A percentile compares a stretch with the other conserved stretches of the same genome.
phyloP scores from a whole-genome alignment of 192 early-diverging fungal species.

The Coemansia reversa region DNA sequence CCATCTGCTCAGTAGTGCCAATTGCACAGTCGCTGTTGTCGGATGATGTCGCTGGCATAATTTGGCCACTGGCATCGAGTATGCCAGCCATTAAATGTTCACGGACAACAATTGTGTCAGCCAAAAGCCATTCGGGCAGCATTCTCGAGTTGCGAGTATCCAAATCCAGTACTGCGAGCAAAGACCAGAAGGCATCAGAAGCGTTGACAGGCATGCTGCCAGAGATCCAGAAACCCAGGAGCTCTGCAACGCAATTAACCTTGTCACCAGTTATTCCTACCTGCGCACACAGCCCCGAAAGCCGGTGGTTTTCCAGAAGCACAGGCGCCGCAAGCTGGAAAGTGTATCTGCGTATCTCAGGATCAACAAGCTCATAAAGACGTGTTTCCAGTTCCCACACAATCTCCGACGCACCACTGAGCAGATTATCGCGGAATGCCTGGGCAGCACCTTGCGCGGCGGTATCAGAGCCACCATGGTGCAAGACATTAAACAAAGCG shows the following conservation, averaged over 20 bases:
- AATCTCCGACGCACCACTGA: neutral
- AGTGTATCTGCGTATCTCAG: constrained; percentile 8
- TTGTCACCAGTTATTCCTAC: neutral
- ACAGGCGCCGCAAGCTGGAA: constrained; percentile 24
- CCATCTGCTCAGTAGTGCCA: neutral
- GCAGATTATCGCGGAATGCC: constrained; percentile 2
- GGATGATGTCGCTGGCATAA: neutral
- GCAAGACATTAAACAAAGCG: neutral
- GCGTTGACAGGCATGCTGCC: neutral
- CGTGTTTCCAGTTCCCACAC: constrained; percentile 36
- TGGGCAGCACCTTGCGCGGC: constrained; percentile 6
- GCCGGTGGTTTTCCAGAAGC: neutral
- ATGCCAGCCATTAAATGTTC: constrained; percentile 26
- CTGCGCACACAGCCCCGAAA: constrained; percentile 4
- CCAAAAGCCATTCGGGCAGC: constrained; percentile 16
- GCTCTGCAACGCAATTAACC: neutral
- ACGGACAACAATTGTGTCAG: constrained; percentile 14
- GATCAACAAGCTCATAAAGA: constrained; percentile 12
- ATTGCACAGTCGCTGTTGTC: neutral
- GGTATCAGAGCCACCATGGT: neutral
- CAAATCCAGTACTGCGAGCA: neutral
- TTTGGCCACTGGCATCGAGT: constrained; percentile 4
- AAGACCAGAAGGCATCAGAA: neutral
- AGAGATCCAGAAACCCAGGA: constrained; percentile 10
- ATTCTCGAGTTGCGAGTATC: neutral